These are phyloP conservation scores for Penicillium robsamsonii DNA, from an alignment of 495 filamentous ascomycete genomes.

Conservation along the genomic window DNA sequence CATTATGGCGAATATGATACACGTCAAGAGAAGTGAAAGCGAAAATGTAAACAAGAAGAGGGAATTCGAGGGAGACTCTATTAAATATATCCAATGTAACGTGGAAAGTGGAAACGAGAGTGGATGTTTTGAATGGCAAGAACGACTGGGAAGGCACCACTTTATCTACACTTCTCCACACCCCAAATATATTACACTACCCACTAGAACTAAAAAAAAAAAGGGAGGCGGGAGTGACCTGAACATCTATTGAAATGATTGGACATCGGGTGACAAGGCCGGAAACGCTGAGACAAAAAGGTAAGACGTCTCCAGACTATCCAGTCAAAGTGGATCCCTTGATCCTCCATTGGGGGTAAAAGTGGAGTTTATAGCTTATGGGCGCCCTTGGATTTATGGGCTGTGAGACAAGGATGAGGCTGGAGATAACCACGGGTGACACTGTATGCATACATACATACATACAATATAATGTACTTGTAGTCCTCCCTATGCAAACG, in stretches of 20 bases:
- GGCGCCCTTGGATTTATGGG: too few relatives aligned
- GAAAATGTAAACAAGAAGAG: conserved; percentile 1
- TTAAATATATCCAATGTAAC: neutral
- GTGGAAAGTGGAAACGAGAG: conserved; percentile 2
- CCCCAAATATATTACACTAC: conserved; percentile 1
- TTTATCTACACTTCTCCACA: conserved; percentile 2
- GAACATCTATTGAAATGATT: neutral
- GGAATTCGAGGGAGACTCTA: neutral
- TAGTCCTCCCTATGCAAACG: neutral
- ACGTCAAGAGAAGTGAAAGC: neutral
- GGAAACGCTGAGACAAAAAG: conserved; percentile 5
- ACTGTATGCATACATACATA: neutral
- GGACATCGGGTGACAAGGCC: conserved; percentile 1
- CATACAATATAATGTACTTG: neutral
- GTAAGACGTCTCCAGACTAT: neutral
- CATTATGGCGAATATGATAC: conserved; percentile 24
- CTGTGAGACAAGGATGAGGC: neutral
- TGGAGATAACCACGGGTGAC: neutral
- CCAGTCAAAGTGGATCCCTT: neutral
- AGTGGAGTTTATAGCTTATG: neutral
- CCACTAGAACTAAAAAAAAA: neutral
- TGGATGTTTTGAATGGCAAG: neutral
- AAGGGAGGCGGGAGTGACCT: conserved; percentile 12
- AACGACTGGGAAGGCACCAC: neutral
- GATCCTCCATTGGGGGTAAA: neutral